Percentiles rank a stretch among this genome's conserved stretches.
These are phyloP conservation scores for Micractinium sp. DNA, from an alignment of 139 green algal species.

Conservation along the genomic window DNA sequence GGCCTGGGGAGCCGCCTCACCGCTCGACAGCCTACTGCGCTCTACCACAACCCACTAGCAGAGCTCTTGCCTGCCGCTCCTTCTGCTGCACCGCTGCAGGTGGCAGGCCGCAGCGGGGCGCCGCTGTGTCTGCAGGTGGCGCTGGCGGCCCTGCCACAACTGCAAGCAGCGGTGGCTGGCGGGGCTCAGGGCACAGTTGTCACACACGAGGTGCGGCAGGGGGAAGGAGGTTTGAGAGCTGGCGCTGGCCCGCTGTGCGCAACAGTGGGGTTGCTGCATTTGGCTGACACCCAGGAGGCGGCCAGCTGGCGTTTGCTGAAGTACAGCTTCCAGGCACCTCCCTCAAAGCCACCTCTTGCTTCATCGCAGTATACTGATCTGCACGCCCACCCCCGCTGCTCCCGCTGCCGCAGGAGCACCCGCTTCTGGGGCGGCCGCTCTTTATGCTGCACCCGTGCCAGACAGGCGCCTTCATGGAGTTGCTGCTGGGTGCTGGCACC, in stretches of 20 bases:
- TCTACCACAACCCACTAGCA: not conserved
- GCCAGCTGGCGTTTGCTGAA: too few relatives aligned
- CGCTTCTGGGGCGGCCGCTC: conserved; percentile 31
- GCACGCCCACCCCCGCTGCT: not conserved
- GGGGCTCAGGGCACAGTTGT: not conserved
- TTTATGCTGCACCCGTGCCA: conserved; percentile 57
- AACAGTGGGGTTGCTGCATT: too few relatives aligned
- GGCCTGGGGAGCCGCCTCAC: not conserved
- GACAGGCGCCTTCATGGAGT: conserved; percentile 42
- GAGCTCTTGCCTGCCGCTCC: not conserved
- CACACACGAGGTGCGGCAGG: conserved; percentile 1
- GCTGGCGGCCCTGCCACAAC: not conserved
- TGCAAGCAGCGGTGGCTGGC: not conserved
- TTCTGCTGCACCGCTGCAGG: not conserved
- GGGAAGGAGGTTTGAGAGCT: too few relatives aligned
- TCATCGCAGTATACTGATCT: too few relatives aligned
- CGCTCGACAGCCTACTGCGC: not conserved
- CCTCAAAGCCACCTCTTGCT: too few relatives aligned
- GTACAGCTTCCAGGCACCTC: too few relatives aligned
- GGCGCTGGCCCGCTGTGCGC: too few relatives aligned
- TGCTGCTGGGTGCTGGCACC: conserved; percentile 5
- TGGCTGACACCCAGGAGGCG: too few relatives aligned
- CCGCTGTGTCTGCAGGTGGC: not conserved
- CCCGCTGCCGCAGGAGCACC: conserved; percentile 31
- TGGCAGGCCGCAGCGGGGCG: not conserved